These are phyloP conservation scores for Cystobasidium tubakii DNA, from an alignment of 768 basidiomycete genomes.

Conservation along the genomic window DNA sequence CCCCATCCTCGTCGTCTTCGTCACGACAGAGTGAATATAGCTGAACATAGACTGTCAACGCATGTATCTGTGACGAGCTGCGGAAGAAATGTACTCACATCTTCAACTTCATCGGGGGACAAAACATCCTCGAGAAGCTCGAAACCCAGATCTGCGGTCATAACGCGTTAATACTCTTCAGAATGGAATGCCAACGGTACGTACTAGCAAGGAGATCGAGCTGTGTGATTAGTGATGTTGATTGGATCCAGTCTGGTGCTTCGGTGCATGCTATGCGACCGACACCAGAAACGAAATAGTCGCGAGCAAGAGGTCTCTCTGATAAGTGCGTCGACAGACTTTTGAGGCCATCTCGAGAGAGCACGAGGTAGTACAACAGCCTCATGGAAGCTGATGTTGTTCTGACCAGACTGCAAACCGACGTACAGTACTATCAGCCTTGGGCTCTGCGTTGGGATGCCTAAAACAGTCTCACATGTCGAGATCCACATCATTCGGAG, in stretches of 20 bases:
- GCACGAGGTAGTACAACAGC: slow-evolving; percentile 7
- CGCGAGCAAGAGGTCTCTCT: slow-evolving; percentile 5
- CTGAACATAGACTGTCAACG: not conserved
- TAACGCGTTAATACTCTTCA: too few relatives aligned
- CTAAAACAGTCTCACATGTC: not conserved
- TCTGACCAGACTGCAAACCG: too few relatives aligned
- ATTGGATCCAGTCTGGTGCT: not conserved
- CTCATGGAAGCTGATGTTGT: not conserved
- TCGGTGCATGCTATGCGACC: slow-evolving; percentile 21
- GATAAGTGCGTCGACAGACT: not conserved
- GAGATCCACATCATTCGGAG: not conserved
- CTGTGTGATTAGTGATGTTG: not conserved
- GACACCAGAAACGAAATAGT: slow-evolving; percentile 18
- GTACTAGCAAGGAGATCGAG: slow-evolving; percentile 6
- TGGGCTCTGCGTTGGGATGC: not conserved
- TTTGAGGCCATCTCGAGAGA: slow-evolving; percentile 10
- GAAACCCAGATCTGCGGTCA: not conserved
- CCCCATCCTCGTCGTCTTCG: slow-evolving; percentile 16
- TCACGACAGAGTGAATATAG: slow-evolving; percentile 28
- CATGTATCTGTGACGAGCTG: not conserved
- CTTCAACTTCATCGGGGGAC: slow-evolving; percentile 24
- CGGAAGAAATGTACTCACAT: not conserved
- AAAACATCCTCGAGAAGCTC: slow-evolving; percentile 25
- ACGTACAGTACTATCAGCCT: not conserved
- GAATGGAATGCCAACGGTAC: not conserved